Evolutionary conservation across 306 rosid species (phyloP), one percentile per base, ranked within the genome.

Genomic region (Vigna reflexopilosa): DNA sequence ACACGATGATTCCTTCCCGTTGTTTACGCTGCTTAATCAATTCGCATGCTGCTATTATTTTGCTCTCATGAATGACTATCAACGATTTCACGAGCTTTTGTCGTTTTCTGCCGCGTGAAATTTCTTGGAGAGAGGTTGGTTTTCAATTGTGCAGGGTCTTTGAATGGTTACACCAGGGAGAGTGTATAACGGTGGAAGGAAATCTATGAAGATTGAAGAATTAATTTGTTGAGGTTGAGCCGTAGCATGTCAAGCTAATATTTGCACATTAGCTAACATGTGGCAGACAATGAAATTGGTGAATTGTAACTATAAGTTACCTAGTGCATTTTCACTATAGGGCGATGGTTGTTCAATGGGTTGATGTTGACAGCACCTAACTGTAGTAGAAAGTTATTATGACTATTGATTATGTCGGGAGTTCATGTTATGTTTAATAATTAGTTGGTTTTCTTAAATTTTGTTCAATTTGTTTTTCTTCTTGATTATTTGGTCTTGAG

Each of bases 391-490:
- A 61, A 52, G 50, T 54, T 67, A 34, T 34, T 34, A 24, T 32
- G 44, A 32, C 14, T 28, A 24, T 13, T 15, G 67, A 30, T 68
- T 74, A 57, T 7, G 19, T n/a, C 70, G 67, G 77, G 68, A 20
- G 20, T 67, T 47, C 58, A 47, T 19, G 15, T 12, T 55, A 12
- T 73, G 56, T 34, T 83, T 22, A 16, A 4, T 15, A 44, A 44
- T 72, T 74, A 67, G 70, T 70, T 61, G 68, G 51, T 61, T 30
- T 61, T 26, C 52, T 38, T 22, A 22, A 2, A 48, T 67, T 11
- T 14, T 30, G 77, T 15, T 68, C 22, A 9, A 54, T 4, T 15
- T 24, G 28, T 17, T 2, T 40, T 73, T 58, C n/a, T 38, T 45
- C 55, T 78, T 26, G 32, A 61, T 73, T 12, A 19, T 69, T 32